Evolutionary conservation across 306 rosid genomes (phyloP), one percentile per base, ranked within the genome.

Genomic region (Crataegus laevigata): DNA sequence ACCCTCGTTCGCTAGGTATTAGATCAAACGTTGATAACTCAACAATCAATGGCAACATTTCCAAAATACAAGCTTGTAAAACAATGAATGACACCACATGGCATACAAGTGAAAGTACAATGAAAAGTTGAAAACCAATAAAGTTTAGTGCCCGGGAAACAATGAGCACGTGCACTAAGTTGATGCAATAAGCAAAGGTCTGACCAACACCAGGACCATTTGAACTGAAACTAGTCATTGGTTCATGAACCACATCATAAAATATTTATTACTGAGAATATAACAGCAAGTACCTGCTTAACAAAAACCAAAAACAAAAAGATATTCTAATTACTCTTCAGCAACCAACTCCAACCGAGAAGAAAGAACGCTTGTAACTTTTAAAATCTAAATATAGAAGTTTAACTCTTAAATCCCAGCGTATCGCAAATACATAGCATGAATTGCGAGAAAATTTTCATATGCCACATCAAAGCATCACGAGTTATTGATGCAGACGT

Each of bases 371-470:
- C 54, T 15, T 0, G 54, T 47, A 47, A 47, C 18, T 47, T 47
- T n/a, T 4, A n/a, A 22, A 55, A 11, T 4, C 13, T 55, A 55
- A 26, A n/a, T 22, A 47, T 65, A 60, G 43, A 75, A 43, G 68
- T 57, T 45, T 21, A 71, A 51, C 74, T 55, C 80, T 77, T 59
- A 66, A 45, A 67, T 80, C 57, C 21, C 72, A 19, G 8, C 25
- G 66, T 72, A 63, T 72, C 64, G 54, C 29, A 57, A 71, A 45
- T 43, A n/a, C 29, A 62, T 38, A 51, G 59, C 68, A 69, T 63
- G 45, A 57, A 75, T 7, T 18, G 19, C 32, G 11, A 75, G 11
- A n/a, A 69, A 3, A 17, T 4, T 47, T 69, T 24, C 25, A 70
- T 10, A 51, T 70, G 29, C 77, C 28, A 17, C 60, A 25, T 71